phyloP scores from a whole-genome alignment of 805 yeast species.

The Candida tammaniensis region DNA sequence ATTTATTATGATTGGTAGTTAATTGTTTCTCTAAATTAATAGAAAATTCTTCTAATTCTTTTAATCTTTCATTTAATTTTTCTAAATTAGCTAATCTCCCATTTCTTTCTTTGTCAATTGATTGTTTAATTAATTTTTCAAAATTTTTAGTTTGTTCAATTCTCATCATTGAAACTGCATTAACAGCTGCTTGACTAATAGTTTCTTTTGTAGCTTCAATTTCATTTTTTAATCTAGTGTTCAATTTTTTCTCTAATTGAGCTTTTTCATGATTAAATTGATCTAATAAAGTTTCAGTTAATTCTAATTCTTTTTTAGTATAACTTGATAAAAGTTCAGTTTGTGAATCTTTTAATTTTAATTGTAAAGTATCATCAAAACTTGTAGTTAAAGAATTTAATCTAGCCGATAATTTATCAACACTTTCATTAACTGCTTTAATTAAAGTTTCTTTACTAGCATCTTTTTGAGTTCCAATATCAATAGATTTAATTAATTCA shows the following conservation, averaged over 20 bases:
- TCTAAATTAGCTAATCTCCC: conserved; percentile 72
- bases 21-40: conserved; percentile 39
- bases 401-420: conserved; percentile 28
- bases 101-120: conserved; percentile 51
- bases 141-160: conserved; percentile 61
- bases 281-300: conserved; percentile 55
- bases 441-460: conserved; percentile 28
- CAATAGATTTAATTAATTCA: conserved; percentile 34
- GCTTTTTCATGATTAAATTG: conserved; percentile 63
- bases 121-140: conserved; percentile 30
- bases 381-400: conserved; percentile 29
- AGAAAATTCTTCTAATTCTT: conserved; percentile 54
- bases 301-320: conserved; percentile 50
- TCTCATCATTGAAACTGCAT: conserved; percentile 65
- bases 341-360: conserved; percentile 33
- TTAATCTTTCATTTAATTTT: conserved; percentile 53
- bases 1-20: conserved; percentile 30
- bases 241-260: conserved; percentile 58
- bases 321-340: conserved; percentile 37
- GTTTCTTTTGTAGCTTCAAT: conserved; percentile 64
- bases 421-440: conserved; percentile 29
- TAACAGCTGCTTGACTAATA: conserved; percentile 68
- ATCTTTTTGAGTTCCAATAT: conserved; percentile 20
- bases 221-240: conserved; percentile 57
- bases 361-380: conserved; percentile 36